Base-by-base conservation (phyloP, 257 asterid species). In the Solanum tarapatanum region DNA sequence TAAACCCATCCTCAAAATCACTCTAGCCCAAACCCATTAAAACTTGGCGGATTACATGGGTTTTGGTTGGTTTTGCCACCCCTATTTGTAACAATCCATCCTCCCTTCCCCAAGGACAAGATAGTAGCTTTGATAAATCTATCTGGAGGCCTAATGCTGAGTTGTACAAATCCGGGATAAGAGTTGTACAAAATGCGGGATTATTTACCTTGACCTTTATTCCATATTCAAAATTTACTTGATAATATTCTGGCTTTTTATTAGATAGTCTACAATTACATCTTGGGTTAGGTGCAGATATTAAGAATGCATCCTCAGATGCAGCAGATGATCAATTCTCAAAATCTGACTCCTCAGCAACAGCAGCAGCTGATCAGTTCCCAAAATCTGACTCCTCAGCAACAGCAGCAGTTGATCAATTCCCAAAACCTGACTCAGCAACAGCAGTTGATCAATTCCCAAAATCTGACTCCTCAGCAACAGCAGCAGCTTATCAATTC, bases 221-320 rank as follows among this genome's bases (percentile, higher is more conserved):
- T 77, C 84, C 66, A 43, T 60, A 43, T 79, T 43, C 84, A 19
- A 43, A 43, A 79, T 43, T 45, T 79, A 26, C 66, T 55, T 77
- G 48, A 43, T 26, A 48, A 43, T 26, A 43, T 79, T 41, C 37
- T 79, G 64, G 13, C 35, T 26, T 79, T 26, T 43, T 43, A 48
- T 26, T 79, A 26, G 84, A 43, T 43, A 13, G n/a, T 43, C 39
- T 26, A 16, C 36, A 26, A 26, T 24, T 79, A 79, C 37, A 43
- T 43, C 64, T 48, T 48, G 69, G 85, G 69, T 48, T 82, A 62
- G 80, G 30, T 68, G 77, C 95, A 97, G 99, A 91, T 94, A 39
- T 88, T 90, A 72, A 92, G 98, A 91, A 94, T 93, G 94, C 94
- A 88, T 88, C 94, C 97, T 48, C 98, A 93, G 88, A 90, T 94